phyloP scores from a whole-genome alignment of 345 rosid genomes.

The Mallotus nudiflorus region DNA sequence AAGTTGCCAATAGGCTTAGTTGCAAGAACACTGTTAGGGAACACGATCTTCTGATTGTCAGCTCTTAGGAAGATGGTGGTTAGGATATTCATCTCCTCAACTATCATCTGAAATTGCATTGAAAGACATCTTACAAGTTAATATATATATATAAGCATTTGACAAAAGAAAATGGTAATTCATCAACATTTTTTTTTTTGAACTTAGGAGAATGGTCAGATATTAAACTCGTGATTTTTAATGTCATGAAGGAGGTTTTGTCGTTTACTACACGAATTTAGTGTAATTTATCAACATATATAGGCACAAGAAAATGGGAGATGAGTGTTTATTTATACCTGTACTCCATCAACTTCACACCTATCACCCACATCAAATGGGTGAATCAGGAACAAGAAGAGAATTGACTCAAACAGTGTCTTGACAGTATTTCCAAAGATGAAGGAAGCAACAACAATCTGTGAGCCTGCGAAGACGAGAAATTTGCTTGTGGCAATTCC shows the following conservation, averaged over 20 bases:
- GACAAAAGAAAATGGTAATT: too few relatives aligned
- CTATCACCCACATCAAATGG: constrained; percentile 95
- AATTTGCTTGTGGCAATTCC: constrained; percentile 71
- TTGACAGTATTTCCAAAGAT: constrained; percentile 91
- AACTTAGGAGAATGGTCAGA: too few relatives aligned
- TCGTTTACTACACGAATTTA: too few relatives aligned
- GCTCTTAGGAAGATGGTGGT: constrained; percentile 79
- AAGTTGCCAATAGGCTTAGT: constrained; percentile 66
- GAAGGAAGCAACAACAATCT: constrained; percentile 75
- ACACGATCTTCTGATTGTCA: constrained; percentile 68
- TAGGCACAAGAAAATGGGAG: too few relatives aligned
- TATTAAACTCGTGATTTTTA: too few relatives aligned
- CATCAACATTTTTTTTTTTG: too few relatives aligned
- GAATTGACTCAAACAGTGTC: constrained; percentile 76
- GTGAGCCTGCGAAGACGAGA: constrained; percentile 65
- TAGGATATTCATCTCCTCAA: constrained; percentile 93
- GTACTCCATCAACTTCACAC: constrained; percentile 79
- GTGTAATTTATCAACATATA: too few relatives aligned
- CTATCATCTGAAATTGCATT: constrained; percentile 46
- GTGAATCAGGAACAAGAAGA: constrained; percentile 90
- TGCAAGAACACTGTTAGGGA: constrained; percentile 66
- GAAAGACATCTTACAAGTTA: too few relatives aligned
- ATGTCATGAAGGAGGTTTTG: too few relatives aligned
- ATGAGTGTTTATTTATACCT: constrained; percentile 62
- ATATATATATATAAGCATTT: too few relatives aligned